Percentiles rank a stretch among this genome's conserved stretches.
phyloP scores from a whole-genome alignment of 768 basidiomycete species.

The Phlebiopsis flavidoalba region DNA sequence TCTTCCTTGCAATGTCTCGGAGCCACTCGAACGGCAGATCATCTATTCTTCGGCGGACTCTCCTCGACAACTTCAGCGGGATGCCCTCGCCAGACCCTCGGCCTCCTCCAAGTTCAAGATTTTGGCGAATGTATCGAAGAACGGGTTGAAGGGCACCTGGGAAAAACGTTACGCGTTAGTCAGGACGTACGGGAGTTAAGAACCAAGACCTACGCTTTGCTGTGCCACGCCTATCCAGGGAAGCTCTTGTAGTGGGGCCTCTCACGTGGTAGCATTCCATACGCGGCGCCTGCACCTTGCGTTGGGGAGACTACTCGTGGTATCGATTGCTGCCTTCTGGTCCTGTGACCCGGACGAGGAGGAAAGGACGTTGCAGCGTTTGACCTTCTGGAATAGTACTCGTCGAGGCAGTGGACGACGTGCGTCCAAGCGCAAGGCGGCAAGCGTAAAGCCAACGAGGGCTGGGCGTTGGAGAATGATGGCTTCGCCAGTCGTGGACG shows the following conservation, averaged over 20 bases:
- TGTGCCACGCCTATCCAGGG: background rate
- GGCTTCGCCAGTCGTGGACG: background rate
- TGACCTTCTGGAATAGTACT: slow-evolving; percentile 3
- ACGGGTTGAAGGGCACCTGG: slow-evolving; percentile 67
- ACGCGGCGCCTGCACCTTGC: background rate
- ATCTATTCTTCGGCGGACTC: slow-evolving; percentile 36
- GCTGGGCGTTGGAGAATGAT: background rate
- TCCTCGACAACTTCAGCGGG: slow-evolving; percentile 52
- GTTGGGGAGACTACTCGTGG: slow-evolving; percentile 1
- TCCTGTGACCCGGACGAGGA: background rate
- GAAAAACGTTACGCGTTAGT: background rate
- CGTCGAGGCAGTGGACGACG: background rate
- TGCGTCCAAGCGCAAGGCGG: background rate
- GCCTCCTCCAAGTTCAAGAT: slow-evolving; percentile 60
- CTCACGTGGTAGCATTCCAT: background rate
- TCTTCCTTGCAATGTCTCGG: slow-evolving; percentile 59
- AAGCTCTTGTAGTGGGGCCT: background rate
- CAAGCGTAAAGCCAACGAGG: background rate
- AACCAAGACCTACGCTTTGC: background rate
- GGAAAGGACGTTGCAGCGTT: slow-evolving; percentile 1
- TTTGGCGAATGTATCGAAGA: slow-evolving; percentile 92
- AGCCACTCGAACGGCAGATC: slow-evolving; percentile 84
- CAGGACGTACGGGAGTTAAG: background rate
- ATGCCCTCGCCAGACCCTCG: slow-evolving; percentile 54
- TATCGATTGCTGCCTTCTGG: background rate